Evolutionary conservation across 176 grass and related monocot species (phyloP).

Genomic region (Avena insularis): DNA sequence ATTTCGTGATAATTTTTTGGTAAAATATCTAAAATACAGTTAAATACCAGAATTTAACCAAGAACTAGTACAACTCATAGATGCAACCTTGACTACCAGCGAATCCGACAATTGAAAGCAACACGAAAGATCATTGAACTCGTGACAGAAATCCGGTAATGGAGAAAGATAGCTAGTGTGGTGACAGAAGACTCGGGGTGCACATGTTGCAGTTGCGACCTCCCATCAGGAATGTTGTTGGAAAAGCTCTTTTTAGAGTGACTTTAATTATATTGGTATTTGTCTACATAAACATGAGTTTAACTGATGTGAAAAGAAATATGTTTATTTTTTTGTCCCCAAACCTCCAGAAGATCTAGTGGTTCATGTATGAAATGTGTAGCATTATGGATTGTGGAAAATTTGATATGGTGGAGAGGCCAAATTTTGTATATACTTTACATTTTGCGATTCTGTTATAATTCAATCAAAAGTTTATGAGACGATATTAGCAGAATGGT

Average conservation of each 20-base stretch:
- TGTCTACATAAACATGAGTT: too few species aligned
- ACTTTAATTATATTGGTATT: too few species aligned
- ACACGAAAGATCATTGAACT: neutral
- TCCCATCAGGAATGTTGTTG: conserved; percentile 53
- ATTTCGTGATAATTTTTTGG: neutral
- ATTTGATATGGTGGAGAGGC: too few species aligned
- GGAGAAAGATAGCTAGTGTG: conserved; percentile 62
- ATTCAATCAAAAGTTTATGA: too few species aligned
- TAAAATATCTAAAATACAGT: neutral
- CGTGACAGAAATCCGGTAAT: conserved; percentile 13
- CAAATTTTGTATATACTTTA: too few species aligned
- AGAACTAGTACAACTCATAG: neutral
- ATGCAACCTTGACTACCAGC: neutral
- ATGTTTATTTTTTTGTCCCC: too few species aligned
- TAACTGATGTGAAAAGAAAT: too few species aligned
- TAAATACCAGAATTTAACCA: neutral
- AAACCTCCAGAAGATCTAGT: too few species aligned
- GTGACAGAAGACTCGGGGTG: conserved; percentile 53
- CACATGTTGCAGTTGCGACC: conserved; percentile 46
- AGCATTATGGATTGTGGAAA: too few species aligned
- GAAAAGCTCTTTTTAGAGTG: conserved; percentile 79
- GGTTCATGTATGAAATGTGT: too few species aligned
- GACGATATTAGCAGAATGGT: too few species aligned
- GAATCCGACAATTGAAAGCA: conserved; percentile 1
- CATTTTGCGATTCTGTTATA: too few species aligned